A percentile compares a stretch with the other conserved stretches of the same genome.
phyloP scores from a whole-genome alignment of 192 early-diverging fungal species.

The Rhizoclosmatium globosum region DNA sequence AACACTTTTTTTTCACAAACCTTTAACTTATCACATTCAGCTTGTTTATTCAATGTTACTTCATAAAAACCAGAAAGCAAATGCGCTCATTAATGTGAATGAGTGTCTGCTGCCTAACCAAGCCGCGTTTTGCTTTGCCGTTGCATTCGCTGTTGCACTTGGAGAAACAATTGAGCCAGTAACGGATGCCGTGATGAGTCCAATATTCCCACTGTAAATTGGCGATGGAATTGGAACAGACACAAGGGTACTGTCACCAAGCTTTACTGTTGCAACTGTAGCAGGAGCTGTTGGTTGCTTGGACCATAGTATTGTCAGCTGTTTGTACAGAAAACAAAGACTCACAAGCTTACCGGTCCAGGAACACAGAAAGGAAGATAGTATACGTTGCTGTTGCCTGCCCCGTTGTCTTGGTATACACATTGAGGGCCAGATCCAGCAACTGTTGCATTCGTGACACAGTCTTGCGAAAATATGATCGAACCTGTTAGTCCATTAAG shows the following conservation, averaged over 20 bases:
- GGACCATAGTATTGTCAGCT: not conserved
- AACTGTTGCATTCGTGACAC: not conserved
- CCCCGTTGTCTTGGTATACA: conserved; percentile 10
- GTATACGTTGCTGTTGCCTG: not conserved
- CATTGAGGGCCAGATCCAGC: not conserved
- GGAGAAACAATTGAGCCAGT: too few relatives aligned
- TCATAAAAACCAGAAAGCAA: too few relatives aligned
- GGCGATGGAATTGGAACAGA: not conserved
- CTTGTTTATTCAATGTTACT: too few relatives aligned
- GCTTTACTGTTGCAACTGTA: not conserved
- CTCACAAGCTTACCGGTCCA: not conserved
- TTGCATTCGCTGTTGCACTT: too few relatives aligned
- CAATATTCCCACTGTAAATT: not conserved
- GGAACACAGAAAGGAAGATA: conserved; percentile 26
- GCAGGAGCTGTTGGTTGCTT: not conserved
- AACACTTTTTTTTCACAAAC: too few relatives aligned
- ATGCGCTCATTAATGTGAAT: too few relatives aligned
- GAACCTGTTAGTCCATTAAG: not conserved
- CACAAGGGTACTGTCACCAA: not conserved
- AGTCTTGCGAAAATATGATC: not conserved
- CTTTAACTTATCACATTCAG: too few relatives aligned
- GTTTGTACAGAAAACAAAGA: too few relatives aligned
- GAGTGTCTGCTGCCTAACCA: too few relatives aligned
- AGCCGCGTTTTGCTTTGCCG: too few relatives aligned
- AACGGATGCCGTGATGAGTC: too few relatives aligned